Base-by-base conservation (phyloP, 371 early-diverging fungal species). In the Rhizomucor pusillus region DNA sequence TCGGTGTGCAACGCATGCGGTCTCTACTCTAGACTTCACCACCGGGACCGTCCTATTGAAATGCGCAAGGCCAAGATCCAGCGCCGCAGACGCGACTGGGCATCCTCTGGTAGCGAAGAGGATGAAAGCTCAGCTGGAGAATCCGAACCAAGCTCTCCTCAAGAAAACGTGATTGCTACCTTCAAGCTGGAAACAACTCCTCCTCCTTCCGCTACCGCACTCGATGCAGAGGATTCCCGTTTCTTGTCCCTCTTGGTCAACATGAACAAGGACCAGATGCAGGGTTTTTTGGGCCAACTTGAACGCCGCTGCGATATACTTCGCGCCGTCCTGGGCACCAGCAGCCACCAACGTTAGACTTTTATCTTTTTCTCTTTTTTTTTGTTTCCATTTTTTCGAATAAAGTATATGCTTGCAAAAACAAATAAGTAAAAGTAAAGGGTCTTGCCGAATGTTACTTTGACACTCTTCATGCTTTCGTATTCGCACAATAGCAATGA, bases 1-100 rank as follows among this genome's bases (percentile, higher is more conserved):
- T 80, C 88, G n/a, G 82, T 93, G 18, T 94, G 96, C 69, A 94
- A 94, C 66, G 94, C 94, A 0, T 94, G 94, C 56, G 93, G 94
- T 10, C 71, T 94, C n/a, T 94, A 94, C 62, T 82, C 83, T 37
- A 90, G 88, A 50, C 77, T 91, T 5, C 93, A 96, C 56, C 76
- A 80, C 48, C 67, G 73, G 16, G 81, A 80, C 47, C 80, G 89
- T 2, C 88, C 84, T 0, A 69, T 78, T 1, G 74, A 75, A 22
- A 83, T 89, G 86, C 79, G 82, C 57, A 82, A 84, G 52, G 50
- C 78, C 2, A 85, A 81, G 29, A 84, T 86, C 56, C 84, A 86
- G 47, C 74, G 84, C 47, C 77, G 89, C 39, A 76, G 81, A 34
- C 67, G 85, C 1, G 85, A 82, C 40, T 84, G 82, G 79, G 56